Percentiles rank a stretch among this genome's conserved stretches.
Conservation (phyloP, 208 protist genomes). For the Trypanosoma lewisi region DNA sequence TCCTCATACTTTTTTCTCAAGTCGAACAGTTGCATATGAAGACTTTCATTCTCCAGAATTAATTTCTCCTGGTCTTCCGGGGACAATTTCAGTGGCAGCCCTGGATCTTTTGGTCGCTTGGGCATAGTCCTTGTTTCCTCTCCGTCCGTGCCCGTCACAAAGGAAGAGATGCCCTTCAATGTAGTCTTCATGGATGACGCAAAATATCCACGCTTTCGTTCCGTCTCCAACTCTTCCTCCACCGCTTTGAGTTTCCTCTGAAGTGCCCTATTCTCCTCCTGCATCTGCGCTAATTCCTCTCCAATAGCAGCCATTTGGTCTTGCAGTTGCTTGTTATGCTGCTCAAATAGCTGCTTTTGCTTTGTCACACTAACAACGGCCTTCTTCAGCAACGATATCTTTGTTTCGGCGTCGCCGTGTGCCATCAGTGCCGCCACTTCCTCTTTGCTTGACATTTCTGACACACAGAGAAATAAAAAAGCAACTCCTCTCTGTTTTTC, state of each 20-base stretch:
- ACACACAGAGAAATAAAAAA: background rate
- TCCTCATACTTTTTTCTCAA: conserved; percentile 50
- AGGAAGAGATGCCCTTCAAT: conserved; percentile 64
- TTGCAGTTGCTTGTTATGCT: conserved; percentile 45
- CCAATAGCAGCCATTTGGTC: conserved; percentile 41
- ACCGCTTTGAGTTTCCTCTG: conserved; percentile 41
- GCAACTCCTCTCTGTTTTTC: conserved; percentile 13
- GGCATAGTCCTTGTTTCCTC: conserved; percentile 8
- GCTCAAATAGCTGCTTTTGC: conserved; percentile 76
- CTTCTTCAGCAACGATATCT: conserved; percentile 81
- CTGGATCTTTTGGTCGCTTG: conserved; percentile 8
- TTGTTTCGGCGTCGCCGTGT: conserved; percentile 67
- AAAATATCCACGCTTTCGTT: conserved; percentile 48
- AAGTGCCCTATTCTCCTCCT: conserved; percentile 47
- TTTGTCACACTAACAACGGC: conserved; percentile 78
- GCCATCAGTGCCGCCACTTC: conserved; percentile 77
- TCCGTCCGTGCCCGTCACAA: conserved; percentile 48
- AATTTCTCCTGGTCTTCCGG: conserved; percentile 67
- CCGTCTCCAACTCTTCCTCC: conserved; percentile 45
- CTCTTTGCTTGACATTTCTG: conserved; percentile 40
- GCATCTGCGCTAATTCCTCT: conserved; percentile 37
- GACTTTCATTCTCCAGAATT: conserved; percentile 60
- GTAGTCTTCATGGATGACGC: conserved; percentile 48
- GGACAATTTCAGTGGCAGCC: conserved; percentile 29
- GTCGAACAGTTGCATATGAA: conserved; percentile 68